Evolutionary conservation across 768 basidiomycete species (phyloP).

Genomic region (Suillus subalutaceus): DNA sequence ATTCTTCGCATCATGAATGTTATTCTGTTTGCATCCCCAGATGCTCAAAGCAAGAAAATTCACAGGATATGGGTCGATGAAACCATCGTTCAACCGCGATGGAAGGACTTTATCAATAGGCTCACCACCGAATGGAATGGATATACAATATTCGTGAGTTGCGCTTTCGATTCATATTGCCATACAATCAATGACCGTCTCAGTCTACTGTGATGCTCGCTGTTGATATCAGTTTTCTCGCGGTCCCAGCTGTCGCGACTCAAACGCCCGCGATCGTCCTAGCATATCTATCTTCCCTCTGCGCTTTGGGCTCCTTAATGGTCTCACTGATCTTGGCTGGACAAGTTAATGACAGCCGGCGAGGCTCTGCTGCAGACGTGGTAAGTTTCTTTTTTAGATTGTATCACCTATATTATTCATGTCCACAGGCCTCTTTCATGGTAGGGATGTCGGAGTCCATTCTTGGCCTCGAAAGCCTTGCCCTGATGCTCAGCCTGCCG

Average conservation of each 20-base stretch:
- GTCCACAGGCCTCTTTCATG: slow-evolving; percentile 30
- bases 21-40: slow-evolving; percentile 48
- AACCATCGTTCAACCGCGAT: slow-evolving; percentile 39
- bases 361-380: slow-evolving; percentile 26
- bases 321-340: slow-evolving; percentile 39
- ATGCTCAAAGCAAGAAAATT: slow-evolving; percentile 43
- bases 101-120: slow-evolving; percentile 43
- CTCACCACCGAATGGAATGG: slow-evolving; percentile 50
- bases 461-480: slow-evolving; percentile 30
- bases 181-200: neutral
- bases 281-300: slow-evolving; percentile 41
- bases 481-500: slow-evolving; percentile 36
- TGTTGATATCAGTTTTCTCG: slow-evolving; percentile 56
- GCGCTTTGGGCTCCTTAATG: slow-evolving; percentile 38
- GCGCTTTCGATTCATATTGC: neutral
- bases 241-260: slow-evolving; percentile 44
- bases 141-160: slow-evolving; percentile 49
- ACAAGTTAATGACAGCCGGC: slow-evolving; percentile 34
- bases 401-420: neutral
- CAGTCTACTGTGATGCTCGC: slow-evolving; percentile 55
- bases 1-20: slow-evolving; percentile 39
- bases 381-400: slow-evolving; percentile 26
- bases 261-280: slow-evolving; percentile 21
- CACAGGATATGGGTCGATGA: slow-evolving; percentile 49
- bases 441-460: slow-evolving; percentile 13